A percentile compares a stretch with the other conserved stretches of the same genome.
phyloP scores from a whole-genome alignment of 495 filamentous ascomycete species.

The Terfezia boudieri region DNA sequence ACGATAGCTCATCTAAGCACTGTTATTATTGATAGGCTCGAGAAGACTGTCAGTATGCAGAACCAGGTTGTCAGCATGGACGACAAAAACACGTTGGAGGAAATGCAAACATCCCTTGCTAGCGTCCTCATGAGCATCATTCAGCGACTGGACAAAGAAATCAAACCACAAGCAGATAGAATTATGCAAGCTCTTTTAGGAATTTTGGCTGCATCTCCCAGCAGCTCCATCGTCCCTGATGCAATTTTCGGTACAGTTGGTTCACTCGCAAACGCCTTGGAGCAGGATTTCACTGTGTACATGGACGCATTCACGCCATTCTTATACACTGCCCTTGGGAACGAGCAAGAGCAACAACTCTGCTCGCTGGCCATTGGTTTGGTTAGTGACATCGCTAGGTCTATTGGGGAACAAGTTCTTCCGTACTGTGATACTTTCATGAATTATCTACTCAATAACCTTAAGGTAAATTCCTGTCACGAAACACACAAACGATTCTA shows the following conservation, averaged over 20 bases:
- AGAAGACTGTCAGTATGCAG: conserved; percentile 79
- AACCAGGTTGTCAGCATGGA: conserved; percentile 88
- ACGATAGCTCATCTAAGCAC: conserved; percentile 61
- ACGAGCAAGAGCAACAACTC: conserved; percentile 80
- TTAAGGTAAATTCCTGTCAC: conserved; percentile 38
- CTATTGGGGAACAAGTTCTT: conserved; percentile 67
- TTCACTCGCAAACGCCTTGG: conserved; percentile 62
- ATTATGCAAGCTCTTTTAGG: conserved; percentile 79
- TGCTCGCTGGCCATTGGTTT: conserved; percentile 96
- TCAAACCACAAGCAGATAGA: conserved; percentile 69
- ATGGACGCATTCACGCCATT: conserved; percentile 85
- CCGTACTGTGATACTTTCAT: conserved; percentile 94
- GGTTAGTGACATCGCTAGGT: conserved; percentile 85
- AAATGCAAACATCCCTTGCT: conserved; percentile 89
- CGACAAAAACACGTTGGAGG: conserved; percentile 79
- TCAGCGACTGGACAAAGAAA: conserved; percentile 75
- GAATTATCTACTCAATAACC: conserved; percentile 81
- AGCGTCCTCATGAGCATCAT: conserved; percentile 81
- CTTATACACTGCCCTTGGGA: conserved; percentile 77
- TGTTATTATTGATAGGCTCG: conserved; percentile 67
- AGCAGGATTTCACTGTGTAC: conserved; percentile 82
- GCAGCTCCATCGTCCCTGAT: conserved; percentile 88
- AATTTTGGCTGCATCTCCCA: conserved; percentile 49
- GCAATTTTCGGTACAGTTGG: conserved; percentile 77
- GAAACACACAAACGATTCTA: conserved; percentile 7